Evolutionary conservation across 129 eudicot species (phyloP).

Genomic region (Logfia minima): DNA sequence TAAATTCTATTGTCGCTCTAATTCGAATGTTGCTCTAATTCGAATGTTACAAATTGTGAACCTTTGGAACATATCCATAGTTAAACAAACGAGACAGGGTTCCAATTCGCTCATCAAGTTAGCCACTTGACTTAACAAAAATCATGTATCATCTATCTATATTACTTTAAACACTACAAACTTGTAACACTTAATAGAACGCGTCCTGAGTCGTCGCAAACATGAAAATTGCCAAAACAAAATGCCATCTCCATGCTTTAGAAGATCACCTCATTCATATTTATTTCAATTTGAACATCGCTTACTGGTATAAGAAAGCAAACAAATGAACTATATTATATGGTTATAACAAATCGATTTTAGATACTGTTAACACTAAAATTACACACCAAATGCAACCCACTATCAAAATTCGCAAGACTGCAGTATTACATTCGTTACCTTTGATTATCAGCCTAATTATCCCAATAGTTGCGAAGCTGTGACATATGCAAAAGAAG

Average conservation of each 20-base stretch:
- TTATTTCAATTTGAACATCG: not conserved
- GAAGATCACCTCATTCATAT: not conserved
- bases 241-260: not conserved
- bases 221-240: not conserved
- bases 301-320: not conserved
- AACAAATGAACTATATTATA: not conserved
- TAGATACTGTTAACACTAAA: not conserved
- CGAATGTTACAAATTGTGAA: too few relatives aligned
- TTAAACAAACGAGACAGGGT: too few relatives aligned
- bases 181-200: not conserved
- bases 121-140: not conserved
- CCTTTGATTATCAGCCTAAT: slow-evolving; percentile 21
- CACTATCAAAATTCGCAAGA: slow-evolving; percentile 5
- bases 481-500: slow-evolving; percentile 98
- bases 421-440: not conserved
- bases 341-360: too few relatives aligned
- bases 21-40: too few relatives aligned
- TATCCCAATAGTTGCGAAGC: slow-evolving; percentile 88
- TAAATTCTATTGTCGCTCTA: too few relatives aligned
- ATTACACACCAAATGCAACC: not conserved
- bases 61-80: too few relatives aligned
- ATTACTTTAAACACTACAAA: not conserved
- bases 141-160: not conserved
- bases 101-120: not conserved
- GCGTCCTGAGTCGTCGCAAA: not conserved